Conservation (phyloP, 2,329 filamentous ascomycete species). For the Biscogniauxia mediterranea region DNA sequence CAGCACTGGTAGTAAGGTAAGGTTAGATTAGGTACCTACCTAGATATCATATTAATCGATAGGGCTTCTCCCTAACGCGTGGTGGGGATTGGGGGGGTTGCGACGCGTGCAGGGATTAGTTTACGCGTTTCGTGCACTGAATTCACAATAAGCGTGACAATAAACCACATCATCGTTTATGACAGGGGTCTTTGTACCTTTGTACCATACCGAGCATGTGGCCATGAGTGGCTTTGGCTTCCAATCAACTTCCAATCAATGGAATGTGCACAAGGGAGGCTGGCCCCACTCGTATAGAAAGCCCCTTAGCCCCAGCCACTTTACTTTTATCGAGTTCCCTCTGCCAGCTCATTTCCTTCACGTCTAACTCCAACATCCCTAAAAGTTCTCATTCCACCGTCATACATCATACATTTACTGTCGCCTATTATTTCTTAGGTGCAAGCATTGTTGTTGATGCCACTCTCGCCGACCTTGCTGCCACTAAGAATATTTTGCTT, state of each 20-base stretch:
- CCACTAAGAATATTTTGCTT: neutral
- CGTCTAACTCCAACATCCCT: constrained; percentile 13
- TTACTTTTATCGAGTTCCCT: constrained; percentile 18
- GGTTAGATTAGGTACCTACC: neutral
- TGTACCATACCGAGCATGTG: neutral
- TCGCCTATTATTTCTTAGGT: neutral
- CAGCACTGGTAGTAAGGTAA: no score
- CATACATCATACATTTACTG: neutral
- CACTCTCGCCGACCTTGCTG: neutral
- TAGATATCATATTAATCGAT: constrained; percentile 18
- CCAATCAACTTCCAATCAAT: no score
- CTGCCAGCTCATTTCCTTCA: constrained; percentile 11
- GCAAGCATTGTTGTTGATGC: neutral
- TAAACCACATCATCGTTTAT: neutral
- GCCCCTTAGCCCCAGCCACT: constrained; percentile 20
- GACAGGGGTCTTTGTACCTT: neutral
- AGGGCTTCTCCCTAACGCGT: constrained; percentile 7
- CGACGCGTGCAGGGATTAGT: constrained; percentile 22
- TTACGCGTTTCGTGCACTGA: constrained; percentile 19
- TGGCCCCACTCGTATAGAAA: neutral
- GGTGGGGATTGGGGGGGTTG: constrained; percentile 8
- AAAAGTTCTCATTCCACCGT: constrained; percentile 13
- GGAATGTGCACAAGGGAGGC: neutral
- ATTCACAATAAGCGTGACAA: constrained; percentile 3
- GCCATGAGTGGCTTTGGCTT: no score